Base-by-base conservation (phyloP, 495 filamentous ascomycete species). In the Podospora conica region DNA sequence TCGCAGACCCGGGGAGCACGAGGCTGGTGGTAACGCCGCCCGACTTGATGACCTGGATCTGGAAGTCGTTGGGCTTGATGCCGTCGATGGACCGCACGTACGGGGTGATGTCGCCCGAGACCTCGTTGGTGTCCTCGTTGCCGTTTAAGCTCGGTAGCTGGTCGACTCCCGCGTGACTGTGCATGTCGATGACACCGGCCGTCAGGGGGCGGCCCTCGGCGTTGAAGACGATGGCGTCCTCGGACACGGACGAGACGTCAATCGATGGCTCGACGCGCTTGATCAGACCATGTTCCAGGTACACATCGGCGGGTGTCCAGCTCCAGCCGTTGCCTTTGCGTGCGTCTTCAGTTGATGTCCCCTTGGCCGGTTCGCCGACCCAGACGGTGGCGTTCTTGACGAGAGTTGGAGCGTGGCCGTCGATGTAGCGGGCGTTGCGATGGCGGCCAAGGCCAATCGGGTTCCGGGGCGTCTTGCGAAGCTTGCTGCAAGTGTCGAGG, bases 21-120 rank as follows among this genome's bases (percentile, higher is more conserved):
- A 90, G 77, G 31, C 84, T 87, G 0, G 86, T 86, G 7, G 87
- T 90, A 2, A 89, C 84, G n/a, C 87, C 87, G 21, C 87, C 87
- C 1, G 85, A 87, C 62, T 86, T 86, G 76, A 90, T 88, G 57
- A 86, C 81, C 63, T 82, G 74, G 22, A 85, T 77, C 56, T 85
- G 83, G 25, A 78, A 79, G 74, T 88, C 85, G 27, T 73, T 68
- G 8, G 80, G 72, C 63, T 79, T 72, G 54, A 83, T 68, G 9
- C 81, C 82, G 65, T 89, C 86, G 33, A 88, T 80, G 21, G 82
- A 82, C n/a, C 84, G 80, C 28, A 85, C 82, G 66, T 81, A 87
- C 0, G 86, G 85, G 0, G 85, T 88, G 40, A 85, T 79, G 60
- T 83, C 76, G 8, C 71, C 64, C 15, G 80, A 76, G 65, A 81